Base-by-base conservation (phyloP, 345 rosid genomes). In the Gynandropsis gynandra region DNA sequence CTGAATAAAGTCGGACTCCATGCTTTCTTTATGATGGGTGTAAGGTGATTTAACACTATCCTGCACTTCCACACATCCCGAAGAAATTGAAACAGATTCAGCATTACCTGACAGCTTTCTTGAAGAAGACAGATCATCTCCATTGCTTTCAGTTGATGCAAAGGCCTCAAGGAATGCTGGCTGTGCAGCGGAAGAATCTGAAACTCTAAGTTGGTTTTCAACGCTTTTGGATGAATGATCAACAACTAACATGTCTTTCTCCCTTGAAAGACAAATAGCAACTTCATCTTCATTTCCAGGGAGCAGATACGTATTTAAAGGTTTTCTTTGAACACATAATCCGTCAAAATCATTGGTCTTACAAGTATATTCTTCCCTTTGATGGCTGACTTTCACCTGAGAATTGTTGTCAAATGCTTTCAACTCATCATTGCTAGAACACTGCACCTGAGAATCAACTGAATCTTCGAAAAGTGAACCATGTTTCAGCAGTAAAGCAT, bases 1-100 rank as follows among this genome's bases (percentile, higher is more conserved):
- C 41, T 24, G 50, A 38, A 50, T 20, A 45, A 48, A 45, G 53
- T 49, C 58, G 16, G 36, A 42, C 19, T 10, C 56, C 24, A 35
- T 47, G 33, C 61, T 46, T 45, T 71, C 74, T n/a, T 31, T 61
- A 55, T 45, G 42, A 33, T 14, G 50, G 57, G 17, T 50, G 62
- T 62, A 56, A 24, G 57, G 37, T 16, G 42, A 59, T 58, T 53
- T 60, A 49, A 63, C 68, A 66, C 50, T 60, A 50, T 49, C 63
- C 43, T 63, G 72, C 42, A 32, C 41, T 44, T 65, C 46, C 43
- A 49, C 61, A 39, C 49, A 45, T 37, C 32, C 57, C 1, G 15
- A 42, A 54, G 48, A 42, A 47, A 38, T 11, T 1, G 8, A 39
- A 46, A 18, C 34, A 48, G 16, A 9, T 59, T 48, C 48, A 9